A percentile compares a stretch with the other conserved stretches of the same genome.
phyloP scores from a whole-genome alignment of 2,329 filamentous ascomycete species.

The Aspergillus sp. region DNA sequence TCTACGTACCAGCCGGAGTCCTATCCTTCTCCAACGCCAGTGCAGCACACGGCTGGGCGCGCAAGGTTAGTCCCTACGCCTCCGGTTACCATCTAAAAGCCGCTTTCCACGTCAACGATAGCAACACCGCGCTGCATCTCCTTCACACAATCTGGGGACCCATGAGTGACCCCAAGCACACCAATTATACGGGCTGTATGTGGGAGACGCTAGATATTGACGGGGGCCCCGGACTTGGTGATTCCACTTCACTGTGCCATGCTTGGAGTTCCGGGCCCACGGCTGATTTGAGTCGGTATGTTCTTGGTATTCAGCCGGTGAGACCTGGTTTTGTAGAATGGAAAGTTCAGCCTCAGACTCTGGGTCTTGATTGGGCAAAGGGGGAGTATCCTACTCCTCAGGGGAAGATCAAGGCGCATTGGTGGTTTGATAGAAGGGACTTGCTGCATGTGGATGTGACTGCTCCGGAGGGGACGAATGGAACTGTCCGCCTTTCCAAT shows the following conservation, averaged over 20 bases:
- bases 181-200: slow-evolving; percentile 11
- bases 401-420: slow-evolving; percentile 4
- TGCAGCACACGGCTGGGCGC: slow-evolving; percentile 3
- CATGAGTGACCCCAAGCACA: slow-evolving; percentile 6
- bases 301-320: slow-evolving; percentile 19
- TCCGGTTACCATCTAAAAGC: slow-evolving; percentile 10
- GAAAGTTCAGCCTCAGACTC: slow-evolving; percentile 11
- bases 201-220: slow-evolving; percentile 7
- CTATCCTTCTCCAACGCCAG: slow-evolving; percentile 10
- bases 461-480: slow-evolving; percentile 4
- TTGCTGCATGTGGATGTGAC: slow-evolving; percentile 3
- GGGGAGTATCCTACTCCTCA: slow-evolving; percentile 3
- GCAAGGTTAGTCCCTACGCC: slow-evolving; percentile 8
- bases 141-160: slow-evolving; percentile 7
- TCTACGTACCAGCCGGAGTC: slow-evolving; percentile 6
- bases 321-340: slow-evolving; percentile 13
- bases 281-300: slow-evolving; percentile 23
- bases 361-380: slow-evolving; percentile 14
- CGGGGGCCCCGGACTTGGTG: slow-evolving; percentile 10
- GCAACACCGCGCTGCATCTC: slow-evolving; percentile 1
- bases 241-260: slow-evolving; percentile 27
- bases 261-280: slow-evolving; percentile 30
- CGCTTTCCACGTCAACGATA: slow-evolving; percentile 6
- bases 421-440: slow-evolving; percentile 1
- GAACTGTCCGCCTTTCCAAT: slow-evolving; percentile 3